Evolutionary conservation across 768 basidiomycete species (phyloP).

Genomic region (Boletus eberwhitei): DNA sequence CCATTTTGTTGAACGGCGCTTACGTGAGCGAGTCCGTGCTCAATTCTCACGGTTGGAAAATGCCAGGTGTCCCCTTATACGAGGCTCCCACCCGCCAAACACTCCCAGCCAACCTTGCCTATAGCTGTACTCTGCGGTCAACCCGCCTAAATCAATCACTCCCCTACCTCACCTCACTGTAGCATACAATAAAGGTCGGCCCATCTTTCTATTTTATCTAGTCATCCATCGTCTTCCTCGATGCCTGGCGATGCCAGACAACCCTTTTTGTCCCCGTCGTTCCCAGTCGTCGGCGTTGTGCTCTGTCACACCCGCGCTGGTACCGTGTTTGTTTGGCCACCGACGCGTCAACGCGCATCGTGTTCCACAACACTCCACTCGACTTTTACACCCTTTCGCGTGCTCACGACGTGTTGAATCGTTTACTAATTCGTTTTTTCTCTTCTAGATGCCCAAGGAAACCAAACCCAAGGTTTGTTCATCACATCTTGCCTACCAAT

Average conservation of each 20-base stretch:
- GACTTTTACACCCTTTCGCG: slow-evolving; percentile 31
- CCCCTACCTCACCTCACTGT: slow-evolving; percentile 20
- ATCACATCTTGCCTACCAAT: background rate
- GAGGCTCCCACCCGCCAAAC: slow-evolving; percentile 38
- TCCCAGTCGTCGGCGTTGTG: slow-evolving; percentile 26
- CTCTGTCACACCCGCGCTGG: slow-evolving; percentile 18
- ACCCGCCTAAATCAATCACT: slow-evolving; percentile 34
- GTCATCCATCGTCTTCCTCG: slow-evolving; percentile 22
- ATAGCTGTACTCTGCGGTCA: slow-evolving; percentile 35
- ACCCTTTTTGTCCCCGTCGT: slow-evolving; percentile 8
- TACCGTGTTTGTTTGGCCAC: slow-evolving; percentile 35
- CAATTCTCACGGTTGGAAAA: slow-evolving; percentile 34
- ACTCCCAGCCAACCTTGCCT: slow-evolving; percentile 36
- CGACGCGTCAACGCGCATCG: slow-evolving; percentile 37
- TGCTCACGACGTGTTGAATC: slow-evolving; percentile 39
- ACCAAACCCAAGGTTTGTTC: slow-evolving; percentile 63
- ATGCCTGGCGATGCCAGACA: slow-evolving; percentile 17
- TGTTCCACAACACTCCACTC: slow-evolving; percentile 27
- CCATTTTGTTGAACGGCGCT: slow-evolving; percentile 32
- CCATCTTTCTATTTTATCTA: slow-evolving; percentile 18
- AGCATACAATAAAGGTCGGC: slow-evolving; percentile 32
- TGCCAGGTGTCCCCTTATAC: slow-evolving; percentile 32
- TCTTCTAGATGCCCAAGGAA: slow-evolving; percentile 74
- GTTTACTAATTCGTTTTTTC: slow-evolving; percentile 33
- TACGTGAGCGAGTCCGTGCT: slow-evolving; percentile 37